These are phyloP conservation scores for Penicilliopsis zonata DNA, from an alignment of 495 filamentous ascomycete genomes.

Conservation along the genomic window DNA sequence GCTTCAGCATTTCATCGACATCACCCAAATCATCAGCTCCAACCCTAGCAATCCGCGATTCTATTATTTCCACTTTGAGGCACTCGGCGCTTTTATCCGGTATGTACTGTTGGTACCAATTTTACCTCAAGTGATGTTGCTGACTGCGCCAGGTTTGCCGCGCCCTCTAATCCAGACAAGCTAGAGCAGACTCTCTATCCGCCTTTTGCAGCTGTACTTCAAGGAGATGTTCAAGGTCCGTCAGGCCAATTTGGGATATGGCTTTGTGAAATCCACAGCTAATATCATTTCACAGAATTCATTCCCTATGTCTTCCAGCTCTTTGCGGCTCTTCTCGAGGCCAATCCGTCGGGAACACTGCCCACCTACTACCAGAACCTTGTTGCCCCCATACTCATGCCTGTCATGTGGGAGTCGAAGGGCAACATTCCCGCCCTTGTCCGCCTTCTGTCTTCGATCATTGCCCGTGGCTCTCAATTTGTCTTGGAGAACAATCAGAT, in stretches of 20 bases:
- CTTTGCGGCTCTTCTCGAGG: constrained; percentile 77
- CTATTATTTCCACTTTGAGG: constrained; percentile 97
- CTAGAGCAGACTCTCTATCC: constrained; percentile 66
- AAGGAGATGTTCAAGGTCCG: constrained; percentile 67
- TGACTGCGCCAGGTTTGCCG: constrained; percentile 46
- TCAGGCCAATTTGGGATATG: neutral
- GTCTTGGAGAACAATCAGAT: constrained; percentile 68
- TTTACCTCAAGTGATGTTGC: neutral
- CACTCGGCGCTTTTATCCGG: constrained; percentile 86
- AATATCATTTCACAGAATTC: constrained; percentile 61
- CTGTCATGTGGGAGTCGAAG: constrained; percentile 71
- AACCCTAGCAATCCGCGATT: constrained; percentile 98
- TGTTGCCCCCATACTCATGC: constrained; percentile 60
- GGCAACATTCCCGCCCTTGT: constrained; percentile 89
- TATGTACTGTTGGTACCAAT: constrained; percentile 18
- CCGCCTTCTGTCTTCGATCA: constrained; percentile 70
- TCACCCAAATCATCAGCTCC: constrained; percentile 74
- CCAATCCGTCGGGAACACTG: constrained; percentile 59
- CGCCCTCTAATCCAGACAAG: constrained; percentile 52
- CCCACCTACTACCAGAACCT: constrained; percentile 67
- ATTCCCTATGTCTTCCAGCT: constrained; percentile 95
- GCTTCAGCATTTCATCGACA: constrained; percentile 65
- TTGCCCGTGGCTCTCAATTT: constrained; percentile 57
- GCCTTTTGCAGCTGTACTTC: constrained; percentile 64
- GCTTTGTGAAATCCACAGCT: neutral